Base-by-base conservation (phyloP, 176 grass and related monocot species). In the Avena eriantha region DNA sequence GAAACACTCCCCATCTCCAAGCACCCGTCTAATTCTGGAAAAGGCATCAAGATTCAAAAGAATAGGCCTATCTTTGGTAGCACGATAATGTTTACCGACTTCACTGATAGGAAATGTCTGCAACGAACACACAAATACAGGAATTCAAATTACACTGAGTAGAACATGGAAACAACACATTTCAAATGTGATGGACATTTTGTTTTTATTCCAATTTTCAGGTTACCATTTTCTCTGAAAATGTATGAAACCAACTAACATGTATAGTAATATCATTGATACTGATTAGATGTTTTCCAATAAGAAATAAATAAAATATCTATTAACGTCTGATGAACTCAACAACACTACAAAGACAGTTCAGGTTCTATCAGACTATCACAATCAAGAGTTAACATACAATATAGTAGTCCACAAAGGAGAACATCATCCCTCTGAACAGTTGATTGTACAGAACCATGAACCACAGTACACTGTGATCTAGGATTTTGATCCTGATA, bases 1-100 rank as follows among this genome's bases (percentile, higher is more conserved):
- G 73, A 90, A 90, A 86, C 88, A 83, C 45, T 90, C 88, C 19
- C 79, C 84, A 45, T 90, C 88, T 83, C 79, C 73, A 63, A 3
- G 12, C 31, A 90, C 88, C 4, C 18, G 79, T 35, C 79, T 78
- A 63, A 86, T 24, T 83, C 3, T 55, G n/a, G 65, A 86, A 83
- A 73, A 86, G 9, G 0, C 3, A 63, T 11, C 9, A 34, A 3
- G 33, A 78, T 86, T 31, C 51, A 82, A 19, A 55, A 18, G 33
- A 7, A 29, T 19, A 77, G 61, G 17, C 77, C 5, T 14, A 50
- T 11, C 4, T 31, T 61, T 10, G 54, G 23, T 0, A 24, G 14
- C n/a, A 5, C 14, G 24, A 49, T 75, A 61, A 61, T 1, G 2
- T 2, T 5, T 4, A 26, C 10, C 1, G 9, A 26, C 24, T 75